Conservation (phyloP, 331 rosid genomes). For the Rosa hybrid region DNA sequence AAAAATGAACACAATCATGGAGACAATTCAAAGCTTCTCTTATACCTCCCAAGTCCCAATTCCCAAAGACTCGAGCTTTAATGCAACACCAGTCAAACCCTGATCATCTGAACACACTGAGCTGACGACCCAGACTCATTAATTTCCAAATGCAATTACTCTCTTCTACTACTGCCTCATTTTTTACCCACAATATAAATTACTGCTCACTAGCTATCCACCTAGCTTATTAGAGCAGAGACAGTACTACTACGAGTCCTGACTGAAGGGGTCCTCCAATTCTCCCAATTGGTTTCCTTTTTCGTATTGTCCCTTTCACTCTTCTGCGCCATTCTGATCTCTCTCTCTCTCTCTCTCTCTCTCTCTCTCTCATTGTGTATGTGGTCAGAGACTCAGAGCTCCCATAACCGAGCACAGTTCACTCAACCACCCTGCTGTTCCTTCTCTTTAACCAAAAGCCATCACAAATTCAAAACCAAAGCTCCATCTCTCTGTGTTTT, state of each 20-base stretch:
- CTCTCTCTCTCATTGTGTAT: conserved; percentile 5
- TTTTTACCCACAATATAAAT: background rate
- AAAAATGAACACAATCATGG: background rate
- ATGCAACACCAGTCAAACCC: conserved; percentile 7
- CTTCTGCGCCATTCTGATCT: conserved; percentile 38
- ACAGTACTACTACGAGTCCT: background rate
- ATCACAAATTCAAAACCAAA: conserved; percentile 1
- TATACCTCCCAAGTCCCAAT: no score
- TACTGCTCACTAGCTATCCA: conserved; percentile 10
- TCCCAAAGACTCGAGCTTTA: background rate
- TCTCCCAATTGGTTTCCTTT: conserved; percentile 41
- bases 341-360: conserved; percentile 19
- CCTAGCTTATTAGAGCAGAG: background rate
- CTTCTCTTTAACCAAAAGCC: conserved; percentile 1
- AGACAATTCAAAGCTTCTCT: background rate
- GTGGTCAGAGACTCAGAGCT: conserved; percentile 11
- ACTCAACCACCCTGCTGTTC: conserved; percentile 24
- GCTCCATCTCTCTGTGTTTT: background rate
- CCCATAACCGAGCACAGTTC: conserved; percentile 18
- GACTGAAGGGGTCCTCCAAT: conserved; percentile 1
- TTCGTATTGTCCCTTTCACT: conserved; percentile 71
- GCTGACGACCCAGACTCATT: background rate
- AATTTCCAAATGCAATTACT: background rate
- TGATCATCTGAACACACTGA: background rate
- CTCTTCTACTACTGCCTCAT: background rate